phyloP scores from a whole-genome alignment of 2,329 filamentous ascomycete genomes.

The Colletotrichum neosansevieriae region DNA sequence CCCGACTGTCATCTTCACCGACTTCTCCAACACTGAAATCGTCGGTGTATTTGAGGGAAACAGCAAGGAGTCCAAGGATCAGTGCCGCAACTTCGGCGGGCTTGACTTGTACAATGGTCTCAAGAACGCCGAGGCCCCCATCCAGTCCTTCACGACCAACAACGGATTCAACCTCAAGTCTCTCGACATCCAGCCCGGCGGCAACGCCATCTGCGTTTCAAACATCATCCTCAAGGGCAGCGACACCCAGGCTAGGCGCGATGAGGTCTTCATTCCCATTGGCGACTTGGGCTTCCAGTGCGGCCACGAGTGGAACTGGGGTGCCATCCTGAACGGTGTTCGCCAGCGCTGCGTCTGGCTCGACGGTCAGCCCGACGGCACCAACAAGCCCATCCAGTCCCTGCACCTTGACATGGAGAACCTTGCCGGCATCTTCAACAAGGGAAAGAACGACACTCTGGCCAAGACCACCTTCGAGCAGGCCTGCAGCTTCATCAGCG shows the following conservation, averaged over 20 bases:
- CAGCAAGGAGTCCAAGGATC: slow-evolving; percentile 17
- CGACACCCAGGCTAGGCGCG: slow-evolving; percentile 17
- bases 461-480: slow-evolving; percentile 18
- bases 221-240: slow-evolving; percentile 27
- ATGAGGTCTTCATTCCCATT: slow-evolving; percentile 24
- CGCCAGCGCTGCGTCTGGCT: slow-evolving; percentile 25
- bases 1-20: slow-evolving; percentile 18
- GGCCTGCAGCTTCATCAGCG: slow-evolving; percentile 9
- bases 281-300: slow-evolving; percentile 26
- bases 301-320: slow-evolving; percentile 23
- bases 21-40: slow-evolving; percentile 14
- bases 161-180: slow-evolving; percentile 27
- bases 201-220: slow-evolving; percentile 25
- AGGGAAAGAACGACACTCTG: slow-evolving; percentile 2
- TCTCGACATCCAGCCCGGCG: slow-evolving; percentile 23
- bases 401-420: slow-evolving; percentile 28
- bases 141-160: slow-evolving; percentile 21
- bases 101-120: slow-evolving; percentile 13
- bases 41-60: slow-evolving; percentile 18
- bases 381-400: slow-evolving; percentile 30
- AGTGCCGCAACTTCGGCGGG: slow-evolving; percentile 14
- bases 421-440: slow-evolving; percentile 21
- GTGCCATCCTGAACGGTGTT: slow-evolving; percentile 17
- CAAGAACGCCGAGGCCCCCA: slow-evolving; percentile 22
- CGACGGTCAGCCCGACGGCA: slow-evolving; percentile 24